Evolutionary conservation across 768 basidiomycete genomes (phyloP), one percentile per base, ranked within the genome.

Genomic region (Psilocybe azurescens): DNA sequence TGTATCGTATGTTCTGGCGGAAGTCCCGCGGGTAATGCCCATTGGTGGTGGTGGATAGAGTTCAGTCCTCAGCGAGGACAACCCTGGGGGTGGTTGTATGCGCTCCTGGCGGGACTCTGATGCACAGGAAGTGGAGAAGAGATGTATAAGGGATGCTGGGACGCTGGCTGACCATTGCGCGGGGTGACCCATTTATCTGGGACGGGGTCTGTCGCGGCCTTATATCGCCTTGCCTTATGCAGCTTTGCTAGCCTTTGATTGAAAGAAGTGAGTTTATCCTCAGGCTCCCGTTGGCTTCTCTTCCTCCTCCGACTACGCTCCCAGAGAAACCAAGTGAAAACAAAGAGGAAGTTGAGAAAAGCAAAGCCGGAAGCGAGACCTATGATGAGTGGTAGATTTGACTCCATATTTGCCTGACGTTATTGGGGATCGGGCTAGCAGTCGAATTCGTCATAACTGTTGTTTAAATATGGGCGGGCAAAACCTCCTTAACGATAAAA

Each of bases 1-100:
- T 2, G 74, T 70, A 56, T 73, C 72, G 50, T 64, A 44, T 10
- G 73, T 73, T 16, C 67, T 36, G 10, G 61, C 32, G n/a, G 68
- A 67, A 24, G 38, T 30, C 18, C 16, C 41, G 14, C 33, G 49
- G 18, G 32, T 16, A 24, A 57, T 18, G n/a, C 16, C 48, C 32
- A 38, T 36, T 9, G 56, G 51, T n/a, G 50, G 14, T 32, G 55
- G 24, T 18, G 20, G 41, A 13, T 32, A n/a, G 28, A 56, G 44
- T 24, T 46, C 29, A 41, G n/a, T 56, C 46, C 55, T 28, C 28
- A 56, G 39, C 5, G 41, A 30, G 13, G 55, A 46, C 5, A 56
- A n/a, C 6, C 29, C 55, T n/a, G 24, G 41, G 39, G 24, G 13
- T 30, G n/a, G 5, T 10, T 20, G 13, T 33, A 41, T 47, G 52